These are phyloP conservation scores for Suhomyces bolitotheri DNA, from an alignment of 1,139 yeast species.

Conservation along the genomic window DNA sequence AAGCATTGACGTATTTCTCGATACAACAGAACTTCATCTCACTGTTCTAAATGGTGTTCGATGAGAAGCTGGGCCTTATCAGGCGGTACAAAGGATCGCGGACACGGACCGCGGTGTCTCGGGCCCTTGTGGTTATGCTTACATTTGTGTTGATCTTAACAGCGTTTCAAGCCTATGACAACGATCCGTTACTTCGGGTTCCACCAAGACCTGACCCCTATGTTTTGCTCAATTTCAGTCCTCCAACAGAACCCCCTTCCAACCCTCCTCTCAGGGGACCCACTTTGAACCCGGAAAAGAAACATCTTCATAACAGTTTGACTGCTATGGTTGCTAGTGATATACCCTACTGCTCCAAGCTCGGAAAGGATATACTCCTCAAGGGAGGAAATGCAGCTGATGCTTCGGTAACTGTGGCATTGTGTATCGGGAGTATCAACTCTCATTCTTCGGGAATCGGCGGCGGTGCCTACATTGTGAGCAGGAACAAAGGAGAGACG, in stretches of 20 bases:
- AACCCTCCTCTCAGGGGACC: slow-evolving; percentile 37
- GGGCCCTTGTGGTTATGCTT: not conserved
- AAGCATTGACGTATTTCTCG: no score
- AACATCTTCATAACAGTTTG: slow-evolving; percentile 31
- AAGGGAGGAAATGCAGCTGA: slow-evolving; percentile 85
- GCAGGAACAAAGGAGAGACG: slow-evolving; percentile 48
- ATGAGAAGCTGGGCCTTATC: no score
- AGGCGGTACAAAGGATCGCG: no score
- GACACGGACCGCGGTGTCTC: not conserved
- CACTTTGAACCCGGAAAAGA: slow-evolving; percentile 31
- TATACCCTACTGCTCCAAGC: slow-evolving; percentile 64
- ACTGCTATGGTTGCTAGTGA: slow-evolving; percentile 79
- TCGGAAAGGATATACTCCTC: slow-evolving; percentile 62
- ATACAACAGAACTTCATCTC: no score
- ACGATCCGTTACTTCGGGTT: not conserved
- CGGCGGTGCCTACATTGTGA: slow-evolving; percentile 81
- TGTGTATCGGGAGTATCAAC: slow-evolving; percentile 83
- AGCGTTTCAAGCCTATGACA: not conserved
- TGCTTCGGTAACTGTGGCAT: slow-evolving; percentile 84
- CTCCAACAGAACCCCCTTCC: slow-evolving; percentile 25
- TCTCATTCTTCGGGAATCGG: slow-evolving; percentile 90
- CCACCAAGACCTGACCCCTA: slow-evolving; percentile 2
- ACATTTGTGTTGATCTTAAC: no score
- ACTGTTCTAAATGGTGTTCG: no score
- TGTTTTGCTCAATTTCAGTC: not conserved